A percentile compares a stretch with the other conserved stretches of the same genome.
Conservation (phyloP, 371 early-diverging fungal genomes). For the Catenaria anguillulae region DNA sequence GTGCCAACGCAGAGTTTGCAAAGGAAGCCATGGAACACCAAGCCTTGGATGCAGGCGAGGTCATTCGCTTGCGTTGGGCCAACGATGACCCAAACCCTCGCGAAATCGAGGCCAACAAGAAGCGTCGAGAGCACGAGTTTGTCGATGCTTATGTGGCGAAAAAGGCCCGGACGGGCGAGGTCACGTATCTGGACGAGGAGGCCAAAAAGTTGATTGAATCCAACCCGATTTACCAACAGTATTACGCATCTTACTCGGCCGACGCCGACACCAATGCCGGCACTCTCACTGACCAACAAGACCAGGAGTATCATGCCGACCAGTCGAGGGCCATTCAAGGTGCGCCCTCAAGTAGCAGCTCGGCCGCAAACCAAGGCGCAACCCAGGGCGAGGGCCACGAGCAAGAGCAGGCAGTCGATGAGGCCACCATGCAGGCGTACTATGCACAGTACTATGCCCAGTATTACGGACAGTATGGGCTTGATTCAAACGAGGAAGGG, state of each 20-base stretch:
- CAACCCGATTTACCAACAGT: neutral
- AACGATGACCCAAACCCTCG: constrained; percentile 50
- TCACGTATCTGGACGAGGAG: neutral
- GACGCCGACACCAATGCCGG: too few species aligned
- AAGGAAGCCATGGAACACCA: constrained; percentile 81
- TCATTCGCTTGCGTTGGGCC: constrained; percentile 25
- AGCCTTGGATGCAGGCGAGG: constrained; percentile 38
- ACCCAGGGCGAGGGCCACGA: too few species aligned
- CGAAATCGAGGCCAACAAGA: constrained; percentile 29
- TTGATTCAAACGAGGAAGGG: too few species aligned
- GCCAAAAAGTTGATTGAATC: neutral
- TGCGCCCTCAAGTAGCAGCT: too few species aligned
- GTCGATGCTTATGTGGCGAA: constrained; percentile 1
- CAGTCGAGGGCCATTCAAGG: too few species aligned
- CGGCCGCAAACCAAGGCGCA: too few species aligned
- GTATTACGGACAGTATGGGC: neutral
- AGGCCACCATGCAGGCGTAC: neutral
- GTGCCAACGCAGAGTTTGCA: constrained; percentile 69
- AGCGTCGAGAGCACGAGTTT: constrained; percentile 15
- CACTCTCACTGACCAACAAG: too few species aligned
- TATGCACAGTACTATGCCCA: constrained; percentile 1
- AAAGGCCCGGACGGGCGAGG: constrained; percentile 1
- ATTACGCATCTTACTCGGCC: neutral
- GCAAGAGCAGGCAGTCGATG: too few species aligned
- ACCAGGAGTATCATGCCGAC: too few species aligned